phyloP scores from a whole-genome alignment of 805 yeast genomes.

The Myxozyma neotropica region DNA sequence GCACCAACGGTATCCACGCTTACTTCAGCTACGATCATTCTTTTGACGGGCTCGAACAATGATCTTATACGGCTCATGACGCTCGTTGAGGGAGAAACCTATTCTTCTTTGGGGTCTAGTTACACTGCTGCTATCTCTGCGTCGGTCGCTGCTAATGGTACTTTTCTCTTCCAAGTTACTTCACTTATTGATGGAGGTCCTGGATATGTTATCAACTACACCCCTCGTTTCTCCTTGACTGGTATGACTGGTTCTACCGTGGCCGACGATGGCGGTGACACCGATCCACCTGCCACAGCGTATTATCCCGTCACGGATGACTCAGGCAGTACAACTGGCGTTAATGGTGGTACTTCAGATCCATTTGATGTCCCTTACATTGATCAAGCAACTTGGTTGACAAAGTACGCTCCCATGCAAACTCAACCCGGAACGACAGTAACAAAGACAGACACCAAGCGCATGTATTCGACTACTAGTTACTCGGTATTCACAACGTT shows the following conservation, averaged over 20 bases:
- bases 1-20: slow-evolving; percentile 52
- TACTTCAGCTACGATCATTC: slow-evolving; percentile 51
- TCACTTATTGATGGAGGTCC: slow-evolving; percentile 46
- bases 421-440: slow-evolving; percentile 74
- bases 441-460: slow-evolving; percentile 64
- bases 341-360: slow-evolving; percentile 39
- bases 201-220: slow-evolving; percentile 64
- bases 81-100: slow-evolving; percentile 40
- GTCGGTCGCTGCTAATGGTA: slow-evolving; percentile 60
- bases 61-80: slow-evolving; percentile 43
- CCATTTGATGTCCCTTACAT: slow-evolving; percentile 75
- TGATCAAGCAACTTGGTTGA: slow-evolving; percentile 67
- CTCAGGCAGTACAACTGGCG: slow-evolving; percentile 43
- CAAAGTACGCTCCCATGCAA: slow-evolving; percentile 93
- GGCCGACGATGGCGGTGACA: slow-evolving; percentile 52
- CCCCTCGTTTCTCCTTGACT: slow-evolving; percentile 62
- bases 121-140: slow-evolving; percentile 46
- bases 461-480: slow-evolving; percentile 67
- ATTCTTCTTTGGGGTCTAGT: slow-evolving; percentile 42
- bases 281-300: slow-evolving; percentile 48
- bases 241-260: slow-evolving; percentile 69
- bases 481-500: slow-evolving; percentile 61
- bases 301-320: slow-evolving; percentile 43
- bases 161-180: slow-evolving; percentile 70
- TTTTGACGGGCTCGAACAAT: slow-evolving; percentile 74